A percentile compares a stretch with the other conserved stretches of the same genome.
phyloP scores from a whole-genome alignment of 805 yeast genomes.

The Kurtzmaniella cleridarum region DNA sequence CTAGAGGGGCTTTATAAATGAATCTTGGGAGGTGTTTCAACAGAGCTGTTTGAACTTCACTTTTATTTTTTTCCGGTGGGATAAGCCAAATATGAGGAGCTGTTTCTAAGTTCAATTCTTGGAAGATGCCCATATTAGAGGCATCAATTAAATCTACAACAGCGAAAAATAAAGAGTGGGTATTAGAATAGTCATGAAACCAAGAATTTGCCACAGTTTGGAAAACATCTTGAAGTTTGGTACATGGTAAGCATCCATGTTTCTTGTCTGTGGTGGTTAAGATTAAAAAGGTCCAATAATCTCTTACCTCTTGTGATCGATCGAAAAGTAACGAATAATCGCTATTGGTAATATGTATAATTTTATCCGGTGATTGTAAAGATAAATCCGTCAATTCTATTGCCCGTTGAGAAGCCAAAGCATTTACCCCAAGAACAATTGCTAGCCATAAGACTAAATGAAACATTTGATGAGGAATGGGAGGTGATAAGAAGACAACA shows the following conservation, averaged over 20 bases:
- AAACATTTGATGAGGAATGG: not conserved
- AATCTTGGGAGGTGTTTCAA: constrained; percentile 17
- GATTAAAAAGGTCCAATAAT: constrained; percentile 46
- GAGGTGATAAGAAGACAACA: not conserved
- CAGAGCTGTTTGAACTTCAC: not conserved
- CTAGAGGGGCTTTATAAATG: constrained; percentile 33
- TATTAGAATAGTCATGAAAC: constrained; percentile 36
- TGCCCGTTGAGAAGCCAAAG: not conserved
- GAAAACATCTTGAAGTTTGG: constrained; percentile 35
- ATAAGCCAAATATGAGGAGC: constrained; percentile 68
- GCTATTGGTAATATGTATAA: constrained; percentile 38
- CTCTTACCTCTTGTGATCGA: constrained; percentile 38
- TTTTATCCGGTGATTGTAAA: constrained; percentile 18
- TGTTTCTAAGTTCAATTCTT: constrained; percentile 36
- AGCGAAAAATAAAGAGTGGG: constrained; percentile 40
- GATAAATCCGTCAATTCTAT: constrained; percentile 1
- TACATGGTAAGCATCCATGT: constrained; percentile 46
- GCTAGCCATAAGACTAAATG: not conserved
- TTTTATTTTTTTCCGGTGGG: constrained; percentile 39
- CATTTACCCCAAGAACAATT: not conserved
- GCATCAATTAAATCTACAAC: constrained; percentile 44
- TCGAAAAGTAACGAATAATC: constrained; percentile 26
- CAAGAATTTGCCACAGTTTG: constrained; percentile 40
- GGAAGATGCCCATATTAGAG: constrained; percentile 37
- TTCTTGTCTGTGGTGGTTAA: constrained; percentile 44